These are phyloP conservation scores for Tulasnella sp. DNA, from an alignment of 768 basidiomycete species.

Conservation along the genomic window DNA sequence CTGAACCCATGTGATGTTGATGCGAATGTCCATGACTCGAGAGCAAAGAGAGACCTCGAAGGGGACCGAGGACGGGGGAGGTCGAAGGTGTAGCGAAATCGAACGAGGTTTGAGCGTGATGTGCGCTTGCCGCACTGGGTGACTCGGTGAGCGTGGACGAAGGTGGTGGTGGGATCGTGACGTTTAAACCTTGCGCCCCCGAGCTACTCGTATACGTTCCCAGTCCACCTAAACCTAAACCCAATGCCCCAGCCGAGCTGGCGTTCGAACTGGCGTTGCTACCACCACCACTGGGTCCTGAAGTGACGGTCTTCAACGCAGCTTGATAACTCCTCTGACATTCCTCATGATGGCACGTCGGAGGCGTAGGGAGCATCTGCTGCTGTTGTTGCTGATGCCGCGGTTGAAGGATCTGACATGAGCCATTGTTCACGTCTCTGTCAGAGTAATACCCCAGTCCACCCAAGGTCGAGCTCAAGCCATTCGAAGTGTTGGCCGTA, in stretches of 20 bases:
- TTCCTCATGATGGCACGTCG: constrained; percentile 34
- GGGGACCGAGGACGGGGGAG: constrained; percentile 28
- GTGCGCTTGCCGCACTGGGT: neutral
- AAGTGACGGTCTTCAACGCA: constrained; percentile 28
- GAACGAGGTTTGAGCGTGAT: neutral
- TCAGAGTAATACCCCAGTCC: neutral
- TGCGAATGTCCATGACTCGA: constrained; percentile 13
- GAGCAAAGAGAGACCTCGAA: constrained; percentile 27
- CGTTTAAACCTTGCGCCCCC: neutral
- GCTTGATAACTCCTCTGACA: constrained; percentile 35
- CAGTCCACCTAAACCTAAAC: constrained; percentile 20
- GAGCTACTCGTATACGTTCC: neutral
- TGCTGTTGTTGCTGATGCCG: neutral
- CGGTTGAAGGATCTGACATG: neutral
- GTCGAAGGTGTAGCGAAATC: constrained; percentile 22
- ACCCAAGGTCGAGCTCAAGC: constrained; percentile 3
- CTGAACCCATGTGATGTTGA: neutral
- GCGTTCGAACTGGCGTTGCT: too few species aligned
- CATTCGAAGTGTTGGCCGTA: neutral
- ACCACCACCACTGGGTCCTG: constrained; percentile 27
- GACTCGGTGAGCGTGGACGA: neutral
- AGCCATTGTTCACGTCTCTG: neutral
- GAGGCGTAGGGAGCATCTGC: constrained; percentile 24
- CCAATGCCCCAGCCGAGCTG: constrained; percentile 16
- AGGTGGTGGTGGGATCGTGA: neutral